Conservation (phyloP, 1,139 yeast genomes). For the Taphrina sp. region DNA sequence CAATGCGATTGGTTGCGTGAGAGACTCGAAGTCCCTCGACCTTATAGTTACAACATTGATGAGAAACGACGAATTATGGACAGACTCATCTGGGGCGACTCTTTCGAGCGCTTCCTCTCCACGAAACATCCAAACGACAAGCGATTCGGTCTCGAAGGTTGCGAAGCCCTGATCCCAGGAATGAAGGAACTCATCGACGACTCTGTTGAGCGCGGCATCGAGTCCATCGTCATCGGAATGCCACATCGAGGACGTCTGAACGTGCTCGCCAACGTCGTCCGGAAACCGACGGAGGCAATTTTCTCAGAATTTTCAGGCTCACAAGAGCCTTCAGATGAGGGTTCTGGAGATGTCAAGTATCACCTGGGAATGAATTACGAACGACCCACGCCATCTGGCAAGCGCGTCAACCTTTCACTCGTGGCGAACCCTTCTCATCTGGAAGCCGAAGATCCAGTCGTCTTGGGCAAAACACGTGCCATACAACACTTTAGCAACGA, state of each 20-base stretch:
- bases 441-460: conserved; percentile 99
- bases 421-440: conserved; percentile 99
- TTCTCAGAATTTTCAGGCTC: conserved; percentile 95
- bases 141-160: conserved; percentile 98
- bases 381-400: conserved; percentile 98
- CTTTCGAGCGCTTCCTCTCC: conserved; percentile 86
- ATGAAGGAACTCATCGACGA: conserved; percentile 93
- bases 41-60: conserved; percentile 78
- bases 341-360: conserved; percentile 98
- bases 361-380: conserved; percentile 99
- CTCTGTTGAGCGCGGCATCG: conserved; percentile 88
- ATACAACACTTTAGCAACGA: conserved; percentile 89
- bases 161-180: conserved; percentile 94
- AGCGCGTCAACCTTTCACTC: conserved; percentile 86
- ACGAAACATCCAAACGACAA: conserved; percentile 97
- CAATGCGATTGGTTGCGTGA: conserved; percentile 99
- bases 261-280: conserved; percentile 94
- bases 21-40: conserved; percentile 87
- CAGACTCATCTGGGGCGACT: conserved; percentile 93
- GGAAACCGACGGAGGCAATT: conserved; percentile 97
- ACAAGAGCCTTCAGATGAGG: conserved; percentile 69
- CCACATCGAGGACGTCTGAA: conserved; percentile 99
- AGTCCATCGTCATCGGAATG: conserved; percentile 97
- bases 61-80: conserved; percentile 96
- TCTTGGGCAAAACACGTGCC: conserved; percentile 96